phyloP scores from a whole-genome alignment of 2,329 filamentous ascomycete species.

The Cladosporium oxysporum region DNA sequence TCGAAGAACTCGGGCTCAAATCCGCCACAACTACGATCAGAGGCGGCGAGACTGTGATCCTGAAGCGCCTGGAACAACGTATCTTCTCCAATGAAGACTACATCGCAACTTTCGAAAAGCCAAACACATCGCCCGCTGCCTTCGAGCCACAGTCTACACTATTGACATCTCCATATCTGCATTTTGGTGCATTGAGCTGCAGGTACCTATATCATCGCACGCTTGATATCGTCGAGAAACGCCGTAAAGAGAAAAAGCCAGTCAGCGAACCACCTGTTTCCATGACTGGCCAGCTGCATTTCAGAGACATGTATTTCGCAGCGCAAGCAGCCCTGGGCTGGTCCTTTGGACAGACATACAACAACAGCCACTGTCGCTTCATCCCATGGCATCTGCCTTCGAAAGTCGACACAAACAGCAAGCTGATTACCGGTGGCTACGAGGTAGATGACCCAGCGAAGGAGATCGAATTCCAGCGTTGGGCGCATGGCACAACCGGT shows the following conservation, averaged over 20 bases:
- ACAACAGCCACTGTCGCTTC: slow-evolving; percentile 69
- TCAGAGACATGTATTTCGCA: slow-evolving; percentile 82
- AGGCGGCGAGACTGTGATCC: slow-evolving; percentile 69
- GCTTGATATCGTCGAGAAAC: slow-evolving; percentile 61
- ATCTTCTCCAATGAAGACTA: slow-evolving; percentile 66
- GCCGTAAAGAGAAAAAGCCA: slow-evolving; percentile 56
- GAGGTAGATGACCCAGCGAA: slow-evolving; percentile 63
- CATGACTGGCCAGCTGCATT: slow-evolving; percentile 71
- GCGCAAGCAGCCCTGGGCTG: slow-evolving; percentile 70
- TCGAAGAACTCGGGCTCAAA: slow-evolving; percentile 69
- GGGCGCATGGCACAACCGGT: slow-evolving; percentile 68
- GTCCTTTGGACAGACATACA: slow-evolving; percentile 63
- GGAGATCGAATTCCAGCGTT: slow-evolving; percentile 67
- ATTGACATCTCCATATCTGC: slow-evolving; percentile 70
- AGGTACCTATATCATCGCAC: slow-evolving; percentile 74
- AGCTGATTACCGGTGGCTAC: slow-evolving; percentile 60
- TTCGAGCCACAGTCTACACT: slow-evolving; percentile 74
- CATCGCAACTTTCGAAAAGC: slow-evolving; percentile 73
- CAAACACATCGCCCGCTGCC: slow-evolving; percentile 71
- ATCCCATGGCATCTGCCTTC: slow-evolving; percentile 77
- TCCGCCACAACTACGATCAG: slow-evolving; percentile 65
- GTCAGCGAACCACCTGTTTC: slow-evolving; percentile 63
- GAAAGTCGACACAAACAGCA: slow-evolving; percentile 52
- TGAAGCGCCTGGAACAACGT: slow-evolving; percentile 55
- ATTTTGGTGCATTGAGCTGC: slow-evolving; percentile 72